Evolutionary conservation across 75 land plant species (phyloP), one percentile per base, ranked within the genome.

Genomic region (Adiantum capillusveneris): DNA sequence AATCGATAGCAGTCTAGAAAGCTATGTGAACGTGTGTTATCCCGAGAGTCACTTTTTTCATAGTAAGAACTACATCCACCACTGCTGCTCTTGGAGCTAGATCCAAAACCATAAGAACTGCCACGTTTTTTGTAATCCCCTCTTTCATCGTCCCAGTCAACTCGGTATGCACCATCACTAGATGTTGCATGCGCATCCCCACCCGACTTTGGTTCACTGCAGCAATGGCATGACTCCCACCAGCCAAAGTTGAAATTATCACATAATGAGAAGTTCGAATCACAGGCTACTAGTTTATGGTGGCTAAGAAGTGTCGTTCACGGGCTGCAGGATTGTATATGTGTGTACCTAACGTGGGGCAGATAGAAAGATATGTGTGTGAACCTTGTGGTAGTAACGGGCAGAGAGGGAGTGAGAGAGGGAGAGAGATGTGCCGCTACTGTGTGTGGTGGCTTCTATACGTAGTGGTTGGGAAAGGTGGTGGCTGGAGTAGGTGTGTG

Each of bases 181-280:
- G 37, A 3, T 34, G 3, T 34, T 34, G 37, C 9, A 9, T 34
- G 37, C 9, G 7, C 37, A 3, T 9, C 37, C 7, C 72, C 71
- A 28, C 84, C 85, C 17, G 85, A 57, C 67, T 76, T 79, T 9
- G 79, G 65, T 29, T 84, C 96, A 2, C 76, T 79, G 63, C 96
- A 90, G 6, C 80, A 69, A 51, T 86, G 96, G 73, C 95, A 89
- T 9, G 80, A 67, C 59, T 89, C 95, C 6, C 95, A 65, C 60
- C 95, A 60, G 66, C 90, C 82, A 73, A 89, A 89, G 70, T 89
- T 89, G 36, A 86, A 62, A 67, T 89, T 83, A 52, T 83, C 71
- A 78, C 95, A 89, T 44, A 78, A 73, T 50, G 91, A 77, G 75
- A 91, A 89, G 73, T 86, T 79, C 95, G 91, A 89, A 62, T 89